Base-by-base conservation (phyloP, 768 basidiomycete genomes). In the Lactifluus pinguis region DNA sequence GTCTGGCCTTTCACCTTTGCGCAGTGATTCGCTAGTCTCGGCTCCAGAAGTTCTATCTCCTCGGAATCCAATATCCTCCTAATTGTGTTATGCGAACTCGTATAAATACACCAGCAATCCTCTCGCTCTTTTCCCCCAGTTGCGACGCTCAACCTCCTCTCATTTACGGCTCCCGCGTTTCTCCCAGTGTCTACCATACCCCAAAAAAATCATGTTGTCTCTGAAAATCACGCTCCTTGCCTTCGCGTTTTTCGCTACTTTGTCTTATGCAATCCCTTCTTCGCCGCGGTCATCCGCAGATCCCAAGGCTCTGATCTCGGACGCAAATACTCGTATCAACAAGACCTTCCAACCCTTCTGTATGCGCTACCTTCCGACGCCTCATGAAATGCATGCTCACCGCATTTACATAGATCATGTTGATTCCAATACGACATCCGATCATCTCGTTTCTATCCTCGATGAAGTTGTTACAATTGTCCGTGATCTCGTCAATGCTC, bases 151-250 rank as follows among this genome's bases (percentile, higher is more conserved):
- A n/a, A 45, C 7, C 51, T 49, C 25, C 17, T 29, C 49, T 19
- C 21, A n/a, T 29, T 15, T 45, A 25, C 50, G 10, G 29, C 49
- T 53, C 47, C 52, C 50, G 14, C 25, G 15, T 19, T 10, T 17
- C 21, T 9, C 38, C 8, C 44, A 6, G 21, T 29, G 48, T 32
- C 47, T 48, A 8, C 15, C 13, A 11, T 34, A 21, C 30, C 38
- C 25, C 25, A 25, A 45, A 45, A 10, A 19, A 21, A 17, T 3
- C 38, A 62, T 62, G 61, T 17, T 58, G 7, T 58, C 30, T 25
- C 2, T 52, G 25, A 62, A 62, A 11, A 4, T 62, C 25, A 41
- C 56, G 29, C 56, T 62, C 47, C 53, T 62, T 44, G 17, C 48
- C 32, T n/a, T 58, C 13, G 15, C 58, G 19, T 25, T 52, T 32